These are phyloP conservation scores for Venturia oleaginea DNA, from an alignment of 2,329 filamentous ascomycete species.

Conservation along the genomic window DNA sequence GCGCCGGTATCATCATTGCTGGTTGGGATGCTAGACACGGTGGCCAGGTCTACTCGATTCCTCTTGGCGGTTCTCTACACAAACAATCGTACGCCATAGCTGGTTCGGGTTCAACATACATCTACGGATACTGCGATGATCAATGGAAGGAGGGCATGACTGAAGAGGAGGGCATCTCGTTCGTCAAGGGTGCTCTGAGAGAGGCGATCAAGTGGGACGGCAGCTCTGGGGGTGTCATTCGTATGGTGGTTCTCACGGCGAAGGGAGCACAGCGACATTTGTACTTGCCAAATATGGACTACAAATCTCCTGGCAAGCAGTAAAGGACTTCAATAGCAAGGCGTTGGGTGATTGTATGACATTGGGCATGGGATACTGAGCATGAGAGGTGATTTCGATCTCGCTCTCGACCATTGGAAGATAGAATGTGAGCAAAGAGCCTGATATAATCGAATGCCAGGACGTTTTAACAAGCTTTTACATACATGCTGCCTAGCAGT, in stretches of 20 bases:
- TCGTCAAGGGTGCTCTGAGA: conserved; percentile 81
- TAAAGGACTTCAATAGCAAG: conserved; percentile 15
- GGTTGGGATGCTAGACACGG: conserved; percentile 93
- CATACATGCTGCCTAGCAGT: neutral
- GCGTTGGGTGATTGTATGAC: conserved; percentile 21
- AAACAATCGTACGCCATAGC: conserved; percentile 95
- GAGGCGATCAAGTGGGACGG: conserved; percentile 99
- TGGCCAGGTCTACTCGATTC: conserved; percentile 95
- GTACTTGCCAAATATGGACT: conserved; percentile 88
- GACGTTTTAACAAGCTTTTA: neutral
- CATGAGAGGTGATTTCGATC: neutral
- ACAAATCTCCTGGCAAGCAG: conserved; percentile 60
- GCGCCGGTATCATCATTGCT: conserved; percentile 96
- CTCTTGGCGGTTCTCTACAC: conserved; percentile 90
- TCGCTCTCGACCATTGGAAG: neutral
- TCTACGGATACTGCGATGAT: conserved; percentile 96
- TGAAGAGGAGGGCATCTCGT: conserved; percentile 78
- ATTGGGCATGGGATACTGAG: conserved; percentile 2
- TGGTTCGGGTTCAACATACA: conserved; percentile 96
- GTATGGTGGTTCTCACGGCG: conserved; percentile 91
- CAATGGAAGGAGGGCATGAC: conserved; percentile 95
- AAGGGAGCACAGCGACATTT: conserved; percentile 86
- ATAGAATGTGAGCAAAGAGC: neutral
- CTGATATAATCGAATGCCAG: neutral
- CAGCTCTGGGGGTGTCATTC: conserved; percentile 94